Conservation (phyloP, 352 stramenopile species). For the Pythium sukuiense region DNA sequence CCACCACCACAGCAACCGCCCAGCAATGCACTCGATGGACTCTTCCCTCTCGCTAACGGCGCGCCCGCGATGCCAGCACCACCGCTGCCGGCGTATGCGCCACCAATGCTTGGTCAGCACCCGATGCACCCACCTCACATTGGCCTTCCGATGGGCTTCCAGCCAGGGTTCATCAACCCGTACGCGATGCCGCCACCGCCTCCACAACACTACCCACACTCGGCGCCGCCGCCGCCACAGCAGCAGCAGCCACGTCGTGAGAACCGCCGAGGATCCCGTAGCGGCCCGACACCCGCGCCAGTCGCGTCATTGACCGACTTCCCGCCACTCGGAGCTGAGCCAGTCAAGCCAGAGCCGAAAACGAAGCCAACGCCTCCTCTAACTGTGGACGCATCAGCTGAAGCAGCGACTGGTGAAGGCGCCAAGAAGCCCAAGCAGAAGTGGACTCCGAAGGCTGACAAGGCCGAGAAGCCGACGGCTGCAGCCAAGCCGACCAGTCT, state of each 20-base stretch:
- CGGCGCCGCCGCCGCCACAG: slow-evolving; percentile 12
- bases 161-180: slow-evolving; percentile 29
- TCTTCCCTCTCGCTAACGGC: slow-evolving; percentile 55
- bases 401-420: background rate
- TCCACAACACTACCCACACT: slow-evolving; percentile 24
- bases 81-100: slow-evolving; percentile 18
- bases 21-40: slow-evolving; percentile 15
- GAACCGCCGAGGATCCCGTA: slow-evolving; percentile 13
- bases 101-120: slow-evolving; percentile 13
- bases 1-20: slow-evolving; percentile 13
- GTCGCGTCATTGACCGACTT: slow-evolving; percentile 24
- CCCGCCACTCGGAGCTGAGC: slow-evolving; percentile 24
- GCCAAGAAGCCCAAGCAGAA: slow-evolving; percentile 19
- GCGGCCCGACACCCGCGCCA: background rate
- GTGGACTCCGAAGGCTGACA: slow-evolving; percentile 20
- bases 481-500: slow-evolving; percentile 18
- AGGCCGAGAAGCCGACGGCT: slow-evolving; percentile 2
- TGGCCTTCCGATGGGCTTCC: slow-evolving; percentile 20
- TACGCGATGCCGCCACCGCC: slow-evolving; percentile 26
- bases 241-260: slow-evolving; percentile 8
- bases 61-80: background rate
- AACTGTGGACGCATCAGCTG: background rate
- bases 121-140: slow-evolving; percentile 19
- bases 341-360: slow-evolving; percentile 11
- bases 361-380: background rate